Conservation (phyloP, 1,284 basidiomycete species). For the Papiliotrema laurentii region DNA sequence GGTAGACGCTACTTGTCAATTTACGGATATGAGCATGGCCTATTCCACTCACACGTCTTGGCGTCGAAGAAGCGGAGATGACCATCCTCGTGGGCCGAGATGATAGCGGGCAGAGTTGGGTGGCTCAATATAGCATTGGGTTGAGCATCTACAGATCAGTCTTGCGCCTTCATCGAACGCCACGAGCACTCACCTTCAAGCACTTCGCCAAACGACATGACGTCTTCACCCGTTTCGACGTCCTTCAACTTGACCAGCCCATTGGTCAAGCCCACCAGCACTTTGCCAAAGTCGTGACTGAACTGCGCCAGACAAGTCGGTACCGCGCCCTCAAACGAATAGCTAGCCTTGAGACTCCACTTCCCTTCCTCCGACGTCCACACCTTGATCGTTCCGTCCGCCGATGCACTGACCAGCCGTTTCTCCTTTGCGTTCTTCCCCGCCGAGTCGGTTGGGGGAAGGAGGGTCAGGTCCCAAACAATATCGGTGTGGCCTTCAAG, state of each 20-base stretch:
- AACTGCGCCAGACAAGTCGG: constrained; percentile 64
- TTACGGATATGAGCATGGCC: not conserved
- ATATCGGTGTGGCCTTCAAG: constrained; percentile 90
- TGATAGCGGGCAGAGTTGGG: constrained; percentile 80
- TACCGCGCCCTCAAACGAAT: constrained; percentile 46
- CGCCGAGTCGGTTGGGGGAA: constrained; percentile 28
- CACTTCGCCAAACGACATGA: constrained; percentile 55
- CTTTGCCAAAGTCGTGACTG: constrained; percentile 45
- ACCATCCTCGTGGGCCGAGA: constrained; percentile 91
- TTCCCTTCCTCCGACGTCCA: not conserved
- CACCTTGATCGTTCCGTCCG: constrained; percentile 27
- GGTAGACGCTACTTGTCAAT: constrained; percentile 50
- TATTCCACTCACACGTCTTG: constrained; percentile 59
- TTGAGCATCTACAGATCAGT: constrained; percentile 63
- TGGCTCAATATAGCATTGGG: constrained; percentile 87
- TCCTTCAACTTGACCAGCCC: constrained; percentile 86
- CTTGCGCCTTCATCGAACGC: not conserved
- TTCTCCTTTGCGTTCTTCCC: not conserved
- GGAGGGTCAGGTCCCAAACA: constrained; percentile 80
- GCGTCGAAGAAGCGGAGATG: constrained; percentile 86
- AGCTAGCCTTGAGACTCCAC: constrained; percentile 5
- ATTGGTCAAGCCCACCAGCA: constrained; percentile 79
- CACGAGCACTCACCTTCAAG: constrained; percentile 8
- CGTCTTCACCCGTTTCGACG: constrained; percentile 75
- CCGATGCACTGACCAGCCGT: constrained; percentile 4